These are phyloP conservation scores for Davidsoniella neocaledoniae DNA, from an alignment of 2,329 filamentous ascomycete species.

Conservation along the genomic window DNA sequence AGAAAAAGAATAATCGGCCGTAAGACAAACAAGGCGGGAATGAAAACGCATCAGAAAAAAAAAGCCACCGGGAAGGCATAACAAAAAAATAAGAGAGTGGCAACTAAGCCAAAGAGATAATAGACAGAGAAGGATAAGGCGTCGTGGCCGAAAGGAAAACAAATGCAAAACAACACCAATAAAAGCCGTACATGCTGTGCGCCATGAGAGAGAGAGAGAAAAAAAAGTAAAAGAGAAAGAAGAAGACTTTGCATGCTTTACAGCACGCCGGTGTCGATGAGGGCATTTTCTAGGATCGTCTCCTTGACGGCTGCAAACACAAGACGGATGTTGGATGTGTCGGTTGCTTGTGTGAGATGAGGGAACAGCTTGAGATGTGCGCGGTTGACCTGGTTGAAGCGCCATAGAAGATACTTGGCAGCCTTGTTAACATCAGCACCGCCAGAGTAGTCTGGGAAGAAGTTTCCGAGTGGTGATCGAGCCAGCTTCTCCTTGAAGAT, in stretches of 20 bases:
- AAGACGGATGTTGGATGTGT: conserved; percentile 93
- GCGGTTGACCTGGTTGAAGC: conserved; percentile 96
- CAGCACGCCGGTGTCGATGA: conserved; percentile 95
- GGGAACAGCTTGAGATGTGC: conserved; percentile 94
- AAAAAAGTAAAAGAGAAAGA: neutral
- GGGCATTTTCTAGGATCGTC: conserved; percentile 92
- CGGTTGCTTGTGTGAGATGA: conserved; percentile 94
- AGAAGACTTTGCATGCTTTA: conserved; percentile 20
- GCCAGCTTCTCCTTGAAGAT: conserved; percentile 90
- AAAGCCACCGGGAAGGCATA: too few species aligned
- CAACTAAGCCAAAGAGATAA: neutral
- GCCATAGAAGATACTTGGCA: conserved; percentile 93
- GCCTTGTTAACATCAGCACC: conserved; percentile 97
- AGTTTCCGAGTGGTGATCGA: conserved; percentile 78
- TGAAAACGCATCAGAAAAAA: neutral
- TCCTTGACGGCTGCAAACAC: conserved; percentile 98
- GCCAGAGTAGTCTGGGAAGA: conserved; percentile 95
- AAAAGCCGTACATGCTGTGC: neutral
- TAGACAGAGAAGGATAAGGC: too few species aligned
- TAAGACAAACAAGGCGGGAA: neutral
- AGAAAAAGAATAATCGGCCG: neutral
- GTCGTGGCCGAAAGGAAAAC: too few species aligned
- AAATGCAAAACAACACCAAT: neutral
- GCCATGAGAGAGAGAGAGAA: neutral
- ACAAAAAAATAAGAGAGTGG: neutral